Conservation (phyloP, 2,329 filamentous ascomycete species). For the Epichloe sp. region DNA sequence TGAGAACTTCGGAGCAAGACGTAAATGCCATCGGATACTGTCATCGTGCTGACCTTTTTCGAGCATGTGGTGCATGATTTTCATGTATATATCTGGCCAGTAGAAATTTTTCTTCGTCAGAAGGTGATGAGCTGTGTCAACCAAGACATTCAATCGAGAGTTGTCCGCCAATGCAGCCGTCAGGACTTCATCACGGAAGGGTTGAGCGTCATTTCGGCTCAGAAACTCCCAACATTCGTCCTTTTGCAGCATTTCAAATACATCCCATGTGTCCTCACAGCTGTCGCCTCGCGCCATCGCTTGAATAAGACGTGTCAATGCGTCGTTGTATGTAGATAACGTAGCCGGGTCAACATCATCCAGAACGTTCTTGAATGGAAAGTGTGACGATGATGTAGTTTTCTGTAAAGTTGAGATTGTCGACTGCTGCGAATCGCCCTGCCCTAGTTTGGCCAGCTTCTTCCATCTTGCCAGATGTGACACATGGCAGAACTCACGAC, state of each 20-base stretch:
- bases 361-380: neutral
- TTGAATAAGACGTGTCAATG: constrained; percentile 11
- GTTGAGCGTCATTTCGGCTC: constrained; percentile 10
- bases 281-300: constrained; percentile 10
- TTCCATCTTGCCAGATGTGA: constrained; percentile 8
- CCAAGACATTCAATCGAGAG: constrained; percentile 13
- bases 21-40: constrained; percentile 35
- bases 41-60: constrained; percentile 22
- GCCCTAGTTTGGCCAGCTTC: constrained; percentile 10
- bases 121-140: constrained; percentile 21
- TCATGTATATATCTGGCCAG: constrained; percentile 40
- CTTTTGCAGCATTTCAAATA: constrained; percentile 12
- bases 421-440: neutral
- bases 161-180: constrained; percentile 15
- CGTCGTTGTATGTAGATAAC: constrained; percentile 6
- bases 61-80: constrained; percentile 31
- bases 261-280: constrained; percentile 15
- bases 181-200: constrained; percentile 18
- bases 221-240: constrained; percentile 11
- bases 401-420: neutral
- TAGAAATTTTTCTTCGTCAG: constrained; percentile 20
- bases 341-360: constrained; percentile 1
- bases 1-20: constrained; percentile 29
- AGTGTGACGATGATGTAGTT: neutral
- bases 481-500: neutral